Conservation (phyloP, 768 basidiomycete genomes). For the Sporobolomyces phaffii region DNA sequence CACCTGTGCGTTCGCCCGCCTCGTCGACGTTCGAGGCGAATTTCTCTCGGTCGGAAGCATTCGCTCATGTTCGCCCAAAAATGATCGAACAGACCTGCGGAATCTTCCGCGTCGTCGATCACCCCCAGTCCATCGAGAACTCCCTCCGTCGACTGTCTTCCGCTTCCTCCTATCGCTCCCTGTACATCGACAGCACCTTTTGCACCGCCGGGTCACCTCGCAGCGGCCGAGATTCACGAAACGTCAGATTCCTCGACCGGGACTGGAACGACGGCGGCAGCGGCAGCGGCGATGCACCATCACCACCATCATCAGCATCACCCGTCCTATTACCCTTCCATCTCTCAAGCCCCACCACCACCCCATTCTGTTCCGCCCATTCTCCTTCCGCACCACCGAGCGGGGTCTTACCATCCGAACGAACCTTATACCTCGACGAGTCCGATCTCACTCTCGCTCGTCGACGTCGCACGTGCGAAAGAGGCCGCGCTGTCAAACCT, state of each 20-base stretch:
- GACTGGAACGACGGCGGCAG: not conserved
- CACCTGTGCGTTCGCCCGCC: not conserved
- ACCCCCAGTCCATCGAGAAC: not conserved
- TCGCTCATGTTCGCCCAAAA: too few species aligned
- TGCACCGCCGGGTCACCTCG: too few species aligned
- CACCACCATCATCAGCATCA: too few species aligned
- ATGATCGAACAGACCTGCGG: not conserved
- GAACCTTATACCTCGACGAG: not conserved
- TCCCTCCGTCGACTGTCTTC: not conserved
- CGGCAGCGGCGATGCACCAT: not conserved
- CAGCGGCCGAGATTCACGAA: too few species aligned
- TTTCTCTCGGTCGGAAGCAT: not conserved
- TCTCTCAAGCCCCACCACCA: not conserved
- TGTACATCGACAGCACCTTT: too few species aligned
- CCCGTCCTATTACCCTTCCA: not conserved
- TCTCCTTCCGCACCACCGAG: not conserved
- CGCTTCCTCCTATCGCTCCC: not conserved
- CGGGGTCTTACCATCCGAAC: not conserved
- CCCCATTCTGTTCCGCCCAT: not conserved
- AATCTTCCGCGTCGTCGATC: constrained; percentile 3
- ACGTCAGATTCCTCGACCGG: too few species aligned
- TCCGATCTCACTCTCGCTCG: constrained; percentile 9
- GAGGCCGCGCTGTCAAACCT: constrained; percentile 20
- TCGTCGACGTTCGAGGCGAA: not conserved
- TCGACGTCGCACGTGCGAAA: constrained; percentile 22